Percentiles rank a stretch among this genome's conserved stretches.
Evolutionary conservation across 495 filamentous ascomycete genomes (phyloP).

Genomic region (Talaromyces ruber): DNA sequence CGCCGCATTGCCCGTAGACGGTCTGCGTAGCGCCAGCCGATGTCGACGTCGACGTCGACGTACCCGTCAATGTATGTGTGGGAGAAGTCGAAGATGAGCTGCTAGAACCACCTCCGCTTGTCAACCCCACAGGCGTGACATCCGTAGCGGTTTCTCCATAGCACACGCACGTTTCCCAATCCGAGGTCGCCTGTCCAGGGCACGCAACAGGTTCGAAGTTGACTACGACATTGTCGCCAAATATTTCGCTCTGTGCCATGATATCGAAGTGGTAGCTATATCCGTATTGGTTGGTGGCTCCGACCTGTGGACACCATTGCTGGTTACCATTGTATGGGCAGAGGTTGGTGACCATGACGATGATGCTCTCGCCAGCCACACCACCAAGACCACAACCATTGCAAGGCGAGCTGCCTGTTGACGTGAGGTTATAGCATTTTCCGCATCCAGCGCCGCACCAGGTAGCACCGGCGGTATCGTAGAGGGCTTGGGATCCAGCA

Average conservation of each 20-base stretch:
- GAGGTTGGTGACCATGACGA: constrained; percentile 33
- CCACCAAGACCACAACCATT: constrained; percentile 21
- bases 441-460: constrained; percentile 36
- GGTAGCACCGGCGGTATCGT: constrained; percentile 13
- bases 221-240: constrained; percentile 31
- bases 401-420: constrained; percentile 23
- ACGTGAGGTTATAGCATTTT: constrained; percentile 30
- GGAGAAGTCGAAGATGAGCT: neutral
- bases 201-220: constrained; percentile 25
- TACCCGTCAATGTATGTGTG: neutral
- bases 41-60: neutral
- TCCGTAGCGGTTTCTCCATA: constrained; percentile 11
- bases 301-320: constrained; percentile 25
- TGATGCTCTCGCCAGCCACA: constrained; percentile 24
- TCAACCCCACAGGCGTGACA: constrained; percentile 7
- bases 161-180: constrained; percentile 14
- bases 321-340: constrained; percentile 29
- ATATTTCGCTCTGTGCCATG: constrained; percentile 25
- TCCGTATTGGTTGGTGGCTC: constrained; percentile 27
- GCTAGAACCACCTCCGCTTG: neutral
- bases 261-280: constrained; percentile 34
- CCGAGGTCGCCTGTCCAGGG: constrained; percentile 14
- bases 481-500: constrained; percentile 22
- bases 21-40: constrained; percentile 14
- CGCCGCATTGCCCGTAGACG: constrained; percentile 42